Evolutionary conservation across 257 asterid genomes (phyloP).

Genomic region (Osmanthus fragrans): DNA sequence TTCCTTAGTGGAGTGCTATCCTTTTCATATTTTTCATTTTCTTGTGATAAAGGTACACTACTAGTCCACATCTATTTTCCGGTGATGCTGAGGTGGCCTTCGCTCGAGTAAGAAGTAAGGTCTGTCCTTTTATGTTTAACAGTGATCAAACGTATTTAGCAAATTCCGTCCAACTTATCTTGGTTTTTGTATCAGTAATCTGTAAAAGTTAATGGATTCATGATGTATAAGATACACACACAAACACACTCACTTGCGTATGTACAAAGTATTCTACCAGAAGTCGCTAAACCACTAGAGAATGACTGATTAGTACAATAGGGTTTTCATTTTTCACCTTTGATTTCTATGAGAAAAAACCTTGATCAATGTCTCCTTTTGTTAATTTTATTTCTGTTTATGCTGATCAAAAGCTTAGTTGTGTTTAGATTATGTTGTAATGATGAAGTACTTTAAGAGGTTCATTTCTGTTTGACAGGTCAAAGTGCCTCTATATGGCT

Average conservation of each 20-base stretch:
- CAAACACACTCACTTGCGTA: not conserved
- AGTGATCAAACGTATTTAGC: not conserved
- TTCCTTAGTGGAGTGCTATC: not conserved
- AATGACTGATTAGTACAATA: not conserved
- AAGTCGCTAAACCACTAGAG: not conserved
- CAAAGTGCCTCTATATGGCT: conserved; percentile 94
- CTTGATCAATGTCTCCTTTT: not conserved
- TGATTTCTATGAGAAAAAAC: not conserved
- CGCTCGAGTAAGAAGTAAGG: conserved; percentile 84
- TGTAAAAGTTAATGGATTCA: not conserved
- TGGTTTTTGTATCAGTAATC: not conserved
- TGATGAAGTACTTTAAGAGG: not conserved
- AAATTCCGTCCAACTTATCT: not conserved
- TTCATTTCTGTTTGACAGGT: conserved; percentile 50
- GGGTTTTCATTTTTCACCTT: not conserved
- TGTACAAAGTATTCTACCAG: not conserved
- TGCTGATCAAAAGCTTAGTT: not conserved
- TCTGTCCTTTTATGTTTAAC: conserved; percentile 17
- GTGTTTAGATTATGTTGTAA: not conserved
- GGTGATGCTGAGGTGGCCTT: conserved; percentile 88
- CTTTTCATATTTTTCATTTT: not conserved
- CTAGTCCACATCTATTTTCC: conserved; percentile 94
- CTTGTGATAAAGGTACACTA: conserved; percentile 68
- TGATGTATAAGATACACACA: not conserved
- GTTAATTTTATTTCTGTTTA: not conserved